Conservation (phyloP, 139 green algal genomes). For the Zygnema circumcarinatum region DNA sequence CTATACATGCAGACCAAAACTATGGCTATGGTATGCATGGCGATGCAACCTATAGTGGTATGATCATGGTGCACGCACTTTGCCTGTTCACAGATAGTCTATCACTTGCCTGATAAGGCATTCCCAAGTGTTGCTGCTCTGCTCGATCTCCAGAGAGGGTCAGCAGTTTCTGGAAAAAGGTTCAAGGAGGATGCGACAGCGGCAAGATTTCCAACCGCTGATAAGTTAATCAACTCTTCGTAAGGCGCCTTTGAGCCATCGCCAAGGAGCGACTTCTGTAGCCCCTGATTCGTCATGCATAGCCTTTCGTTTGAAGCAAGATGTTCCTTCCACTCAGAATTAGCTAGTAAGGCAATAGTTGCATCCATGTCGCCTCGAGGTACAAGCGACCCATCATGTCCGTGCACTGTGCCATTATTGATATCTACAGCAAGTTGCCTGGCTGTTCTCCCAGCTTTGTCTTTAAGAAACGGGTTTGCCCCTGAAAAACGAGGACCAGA, state of each 20-base stretch:
- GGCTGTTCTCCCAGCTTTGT: conserved; percentile 31
- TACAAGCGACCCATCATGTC: conserved; percentile 24
- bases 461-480: conserved; percentile 32
- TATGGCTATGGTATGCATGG: no score
- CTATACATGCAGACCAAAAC: no score
- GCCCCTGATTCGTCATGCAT: neutral
- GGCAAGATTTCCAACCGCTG: neutral
- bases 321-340: conserved; percentile 41
- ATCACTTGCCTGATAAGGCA: conserved; percentile 21
- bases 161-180: neutral
- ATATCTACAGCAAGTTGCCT: conserved; percentile 41
- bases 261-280: neutral
- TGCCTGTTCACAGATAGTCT: no score
- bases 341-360: conserved; percentile 25
- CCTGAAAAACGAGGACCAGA: conserved; percentile 6
- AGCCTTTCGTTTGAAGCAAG: conserved; percentile 19
- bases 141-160: conserved; percentile 12
- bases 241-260: conserved; percentile 3
- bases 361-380: conserved; percentile 38
- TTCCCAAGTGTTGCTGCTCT: conserved; percentile 12
- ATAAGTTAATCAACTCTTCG: conserved; percentile 8
- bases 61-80: no score
- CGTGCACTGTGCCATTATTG: neutral
- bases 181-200: neutral
- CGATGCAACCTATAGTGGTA: no score